phyloP scores from a whole-genome alignment of 2,329 filamentous ascomycete species.

The Helminthosporium solani region DNA sequence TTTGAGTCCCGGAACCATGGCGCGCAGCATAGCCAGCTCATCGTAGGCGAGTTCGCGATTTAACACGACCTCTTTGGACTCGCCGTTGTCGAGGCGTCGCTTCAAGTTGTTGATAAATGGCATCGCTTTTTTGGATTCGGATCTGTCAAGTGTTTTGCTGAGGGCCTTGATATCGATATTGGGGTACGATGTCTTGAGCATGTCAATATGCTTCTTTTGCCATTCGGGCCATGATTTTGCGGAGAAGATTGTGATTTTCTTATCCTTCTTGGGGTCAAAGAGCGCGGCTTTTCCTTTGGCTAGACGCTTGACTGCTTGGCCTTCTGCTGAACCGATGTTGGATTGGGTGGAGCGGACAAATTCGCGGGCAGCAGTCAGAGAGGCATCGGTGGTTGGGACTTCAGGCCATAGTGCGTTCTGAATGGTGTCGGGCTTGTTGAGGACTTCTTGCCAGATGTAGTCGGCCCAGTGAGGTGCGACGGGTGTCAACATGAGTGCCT shows the following conservation, averaged over 20 bases:
- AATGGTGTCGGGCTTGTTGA: conserved; percentile 72
- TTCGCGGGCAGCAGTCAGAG: conserved; percentile 73
- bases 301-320: conserved; percentile 80
- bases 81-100: conserved; percentile 69
- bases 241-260: conserved; percentile 84
- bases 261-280: conserved; percentile 89
- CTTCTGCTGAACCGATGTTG: conserved; percentile 84
- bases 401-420: conserved; percentile 77
- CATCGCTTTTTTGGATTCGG: conserved; percentile 98
- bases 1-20: conserved; percentile 79
- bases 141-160: conserved; percentile 74
- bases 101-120: conserved; percentile 89
- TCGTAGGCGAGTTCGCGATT: conserved; percentile 85
- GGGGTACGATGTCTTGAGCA: conserved; percentile 30
- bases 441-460: conserved; percentile 88
- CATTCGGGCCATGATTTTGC: conserved; percentile 80
- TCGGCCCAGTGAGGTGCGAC: conserved; percentile 94
- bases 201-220: conserved; percentile 68
- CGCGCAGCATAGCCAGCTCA: conserved; percentile 70
- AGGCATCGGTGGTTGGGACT: conserved; percentile 64
- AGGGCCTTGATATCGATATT: conserved; percentile 77
- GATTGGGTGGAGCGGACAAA: conserved; percentile 76
- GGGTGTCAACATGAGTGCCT: conserved; percentile 77
- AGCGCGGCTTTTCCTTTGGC: conserved; percentile 83
- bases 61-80: conserved; percentile 70